A percentile compares a stretch with the other conserved stretches of the same genome.
phyloP scores from a whole-genome alignment of 306 rosid species.

The Fragaria nilgerrensis region DNA sequence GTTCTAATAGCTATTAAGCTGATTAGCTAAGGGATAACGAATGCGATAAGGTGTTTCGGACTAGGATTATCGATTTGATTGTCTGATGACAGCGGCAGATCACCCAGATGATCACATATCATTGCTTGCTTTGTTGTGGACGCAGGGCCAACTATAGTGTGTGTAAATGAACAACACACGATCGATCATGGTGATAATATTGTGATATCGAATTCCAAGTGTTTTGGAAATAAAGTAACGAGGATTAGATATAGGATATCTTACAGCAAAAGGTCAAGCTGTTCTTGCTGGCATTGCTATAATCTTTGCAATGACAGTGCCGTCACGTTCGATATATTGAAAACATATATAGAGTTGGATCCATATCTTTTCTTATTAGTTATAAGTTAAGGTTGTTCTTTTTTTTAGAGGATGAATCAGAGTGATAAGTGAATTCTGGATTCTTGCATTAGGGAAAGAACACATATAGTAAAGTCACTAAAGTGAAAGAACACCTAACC shows the following conservation, averaged over 20 bases:
- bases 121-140: background rate
- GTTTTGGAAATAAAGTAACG: background rate
- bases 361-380: background rate
- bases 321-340: conserved; percentile 1
- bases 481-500: background rate
- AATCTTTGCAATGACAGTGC: conserved; percentile 5
- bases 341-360: background rate
- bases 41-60: background rate
- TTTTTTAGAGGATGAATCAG: background rate
- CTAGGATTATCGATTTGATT: background rate
- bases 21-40: background rate
- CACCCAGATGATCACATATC: background rate
- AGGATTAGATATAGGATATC: background rate
- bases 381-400: background rate
- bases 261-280: background rate
- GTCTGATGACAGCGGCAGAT: background rate
- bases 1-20: background rate
- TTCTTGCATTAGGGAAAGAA: background rate
- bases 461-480: too few species aligned
- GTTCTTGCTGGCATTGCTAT: background rate
- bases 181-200: conserved; percentile 5
- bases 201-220: background rate
- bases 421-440: background rate
- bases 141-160: background rate
- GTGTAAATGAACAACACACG: background rate